Evolutionary conservation across 2,329 filamentous ascomycete species (phyloP).

Genomic region (Catunica adiposa): DNA sequence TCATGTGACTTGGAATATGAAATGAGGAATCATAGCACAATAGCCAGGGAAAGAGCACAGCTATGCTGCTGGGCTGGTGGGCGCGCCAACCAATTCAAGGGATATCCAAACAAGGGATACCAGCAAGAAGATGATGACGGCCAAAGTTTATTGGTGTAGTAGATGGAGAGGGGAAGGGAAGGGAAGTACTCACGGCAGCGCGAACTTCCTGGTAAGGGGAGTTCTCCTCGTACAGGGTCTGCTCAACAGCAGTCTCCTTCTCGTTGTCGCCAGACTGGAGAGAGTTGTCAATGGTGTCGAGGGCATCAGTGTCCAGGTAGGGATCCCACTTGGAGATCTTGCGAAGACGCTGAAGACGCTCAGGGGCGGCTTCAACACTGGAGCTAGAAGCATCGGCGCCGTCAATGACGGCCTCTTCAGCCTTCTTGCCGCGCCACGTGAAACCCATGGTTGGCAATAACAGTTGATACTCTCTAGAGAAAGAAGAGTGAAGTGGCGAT

Average conservation of each 20-base stretch:
- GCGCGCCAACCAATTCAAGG: background rate
- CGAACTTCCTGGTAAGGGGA: slow-evolving; percentile 38
- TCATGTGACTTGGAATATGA: too few species aligned
- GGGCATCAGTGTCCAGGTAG: slow-evolving; percentile 36
- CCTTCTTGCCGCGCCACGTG: slow-evolving; percentile 12
- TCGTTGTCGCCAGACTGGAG: slow-evolving; percentile 28
- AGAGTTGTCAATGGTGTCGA: slow-evolving; percentile 34
- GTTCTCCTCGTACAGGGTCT: slow-evolving; percentile 33
- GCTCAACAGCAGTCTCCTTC: slow-evolving; percentile 29
- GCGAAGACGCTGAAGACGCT: slow-evolving; percentile 7
- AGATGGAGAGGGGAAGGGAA: slow-evolving; percentile 23
- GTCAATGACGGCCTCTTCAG: slow-evolving; percentile 1
- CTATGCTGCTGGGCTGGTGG: too few species aligned
- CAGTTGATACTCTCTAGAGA: background rate
- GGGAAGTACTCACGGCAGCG: slow-evolving; percentile 26
- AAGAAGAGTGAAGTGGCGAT: background rate
- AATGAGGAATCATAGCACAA: too few species aligned
- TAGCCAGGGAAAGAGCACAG: too few species aligned
- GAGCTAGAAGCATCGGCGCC: slow-evolving; percentile 3
- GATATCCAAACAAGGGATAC: background rate
- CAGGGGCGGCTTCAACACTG: slow-evolving; percentile 6
- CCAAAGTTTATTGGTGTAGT: background rate
- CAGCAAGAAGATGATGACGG: background rate
- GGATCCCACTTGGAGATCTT: slow-evolving; percentile 36
- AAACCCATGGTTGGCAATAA: slow-evolving; percentile 10